Evolutionary conservation across 2,329 filamentous ascomycete species (phyloP), one percentile per base, ranked within the genome.

Genomic region (Kalmusia sp.): DNA sequence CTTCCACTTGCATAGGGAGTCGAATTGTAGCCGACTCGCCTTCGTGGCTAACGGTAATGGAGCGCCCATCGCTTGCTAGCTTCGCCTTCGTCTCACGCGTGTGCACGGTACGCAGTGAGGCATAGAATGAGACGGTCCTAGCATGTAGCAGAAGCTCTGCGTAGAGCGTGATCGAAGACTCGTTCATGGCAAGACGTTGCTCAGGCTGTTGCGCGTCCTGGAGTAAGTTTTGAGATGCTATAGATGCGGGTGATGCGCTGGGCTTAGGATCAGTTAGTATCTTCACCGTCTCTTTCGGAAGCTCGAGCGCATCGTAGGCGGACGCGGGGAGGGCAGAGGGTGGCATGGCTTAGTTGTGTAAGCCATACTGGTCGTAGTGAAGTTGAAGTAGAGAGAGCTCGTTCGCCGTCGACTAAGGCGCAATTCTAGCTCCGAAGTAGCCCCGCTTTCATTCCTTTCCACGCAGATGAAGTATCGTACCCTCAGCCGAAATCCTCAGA

Each of bases 131-230:
- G 35, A 86, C 74, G 54, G 85, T 84, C 35, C 83, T 81, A 56
- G 87, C 85, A 57, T 87, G 82, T 30, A 83, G 78, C 31, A 87
- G 74, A 14, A 85, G 77, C 68, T 88, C 85, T 21, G 84, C 83
- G 58, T 87, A 86, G 12, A 87, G 74, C 14, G 62, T 63, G 39
- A 74, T 74, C 31, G 60, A 62, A 14, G 66, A 62, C 45, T 72
- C 64, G 58, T 71, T 70, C 24, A 62, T 60, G 17, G 60, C 58
- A 33, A 71, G 63, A n/a, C 61, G 62, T 22, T 58, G 49, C 27
- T 54, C 56, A 30, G 58, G 59, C 47, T 64, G 58, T 37, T 60
- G 61, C 21, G 58, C 60, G 50, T 60, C 62, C 49, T 72, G 65
- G 19, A 72, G 64, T 33, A 71, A 51, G 51, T 72, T 71, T 12